Evolutionary conservation across 1,284 basidiomycete genomes (phyloP).

Genomic region (Leccinum proximum): DNA sequence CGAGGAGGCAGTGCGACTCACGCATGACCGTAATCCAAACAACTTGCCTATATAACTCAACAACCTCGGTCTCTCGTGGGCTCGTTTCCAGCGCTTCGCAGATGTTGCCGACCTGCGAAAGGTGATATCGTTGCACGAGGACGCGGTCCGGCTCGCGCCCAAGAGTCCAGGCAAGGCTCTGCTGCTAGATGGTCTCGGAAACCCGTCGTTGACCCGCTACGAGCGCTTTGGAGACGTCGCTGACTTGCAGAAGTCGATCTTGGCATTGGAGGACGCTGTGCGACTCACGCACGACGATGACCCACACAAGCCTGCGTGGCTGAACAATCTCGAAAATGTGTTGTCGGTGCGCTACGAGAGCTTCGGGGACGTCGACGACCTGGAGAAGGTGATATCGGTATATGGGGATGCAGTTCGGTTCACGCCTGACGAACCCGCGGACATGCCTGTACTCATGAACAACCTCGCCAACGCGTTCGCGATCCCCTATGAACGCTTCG

Average conservation of each 20-base stretch:
- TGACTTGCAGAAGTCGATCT: not conserved
- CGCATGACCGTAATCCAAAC: not conserved
- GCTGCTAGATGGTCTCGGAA: not conserved
- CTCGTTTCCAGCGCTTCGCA: not conserved
- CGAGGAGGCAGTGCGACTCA: not conserved
- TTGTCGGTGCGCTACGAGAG: not conserved
- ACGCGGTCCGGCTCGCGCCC: not conserved
- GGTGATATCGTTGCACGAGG: not conserved
- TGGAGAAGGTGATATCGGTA: not conserved
- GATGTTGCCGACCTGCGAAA: not conserved
- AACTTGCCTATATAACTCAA: not conserved
- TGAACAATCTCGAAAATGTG: not conserved
- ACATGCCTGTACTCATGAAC: not conserved
- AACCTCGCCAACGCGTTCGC: not conserved
- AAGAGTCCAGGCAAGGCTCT: not conserved
- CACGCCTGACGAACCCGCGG: not conserved
- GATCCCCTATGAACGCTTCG: not conserved
- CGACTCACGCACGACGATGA: not conserved
- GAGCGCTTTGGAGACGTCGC: not conserved
- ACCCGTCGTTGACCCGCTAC: not conserved
- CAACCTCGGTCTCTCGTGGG: not conserved
- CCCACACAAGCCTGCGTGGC: not conserved
- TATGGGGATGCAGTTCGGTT: not conserved
- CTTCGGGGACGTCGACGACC: not conserved
- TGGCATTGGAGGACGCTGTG: not conserved